Evolutionary conservation across 129 eudicot genomes (phyloP).

Genomic region (Heracleum sosnowskyi): DNA sequence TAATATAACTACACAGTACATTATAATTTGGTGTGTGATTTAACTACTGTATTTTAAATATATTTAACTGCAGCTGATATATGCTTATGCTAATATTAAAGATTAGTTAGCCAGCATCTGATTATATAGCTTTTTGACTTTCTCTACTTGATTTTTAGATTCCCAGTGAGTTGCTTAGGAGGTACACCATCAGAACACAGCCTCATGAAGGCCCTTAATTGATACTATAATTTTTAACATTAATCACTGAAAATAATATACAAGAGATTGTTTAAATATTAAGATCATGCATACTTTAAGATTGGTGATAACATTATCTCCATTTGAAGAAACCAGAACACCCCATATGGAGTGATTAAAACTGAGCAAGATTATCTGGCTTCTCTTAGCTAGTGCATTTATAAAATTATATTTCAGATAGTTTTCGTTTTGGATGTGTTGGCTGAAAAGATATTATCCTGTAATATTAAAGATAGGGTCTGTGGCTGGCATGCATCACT

Average conservation of each 20-base stretch:
- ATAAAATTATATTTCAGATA: background rate
- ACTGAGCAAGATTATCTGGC: background rate
- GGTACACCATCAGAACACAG: background rate
- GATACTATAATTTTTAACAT: too few relatives aligned
- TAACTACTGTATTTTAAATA: too few relatives aligned
- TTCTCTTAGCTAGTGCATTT: background rate
- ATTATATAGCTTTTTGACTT: background rate
- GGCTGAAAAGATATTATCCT: background rate
- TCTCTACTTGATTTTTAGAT: background rate
- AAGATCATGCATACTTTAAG: background rate
- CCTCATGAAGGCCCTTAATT: background rate
- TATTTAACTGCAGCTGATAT: background rate
- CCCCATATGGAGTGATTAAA: background rate
- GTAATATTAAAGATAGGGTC: background rate
- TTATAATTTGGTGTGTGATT: background rate
- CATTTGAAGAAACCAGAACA: background rate
- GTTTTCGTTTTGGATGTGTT: background rate
- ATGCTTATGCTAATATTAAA: background rate
- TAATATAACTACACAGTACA: background rate
- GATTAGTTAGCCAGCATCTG: background rate
- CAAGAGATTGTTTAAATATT: too few relatives aligned
- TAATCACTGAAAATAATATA: too few relatives aligned
- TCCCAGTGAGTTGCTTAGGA: conserved; percentile 1
- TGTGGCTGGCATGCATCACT: conserved; percentile 5
- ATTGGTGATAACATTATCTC: background rate